Evolutionary conservation across 1,284 basidiomycete species (phyloP).

Genomic region (Kalmanozyma brasiliensis): DNA sequence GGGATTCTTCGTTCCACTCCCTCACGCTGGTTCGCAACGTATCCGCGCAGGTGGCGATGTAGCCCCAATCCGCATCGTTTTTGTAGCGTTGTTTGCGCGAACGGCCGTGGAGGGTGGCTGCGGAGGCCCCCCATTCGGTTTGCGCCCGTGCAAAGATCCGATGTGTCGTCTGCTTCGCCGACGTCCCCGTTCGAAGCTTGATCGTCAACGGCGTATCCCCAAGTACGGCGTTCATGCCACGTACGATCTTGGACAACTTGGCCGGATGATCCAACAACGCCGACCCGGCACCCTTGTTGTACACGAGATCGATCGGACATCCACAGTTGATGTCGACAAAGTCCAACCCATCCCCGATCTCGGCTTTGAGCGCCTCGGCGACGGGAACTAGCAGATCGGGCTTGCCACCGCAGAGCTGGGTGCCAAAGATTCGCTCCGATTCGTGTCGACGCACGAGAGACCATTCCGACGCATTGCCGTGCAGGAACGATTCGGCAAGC

Average conservation of each 20-base stretch:
- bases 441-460: conserved; percentile 73
- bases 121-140: conserved; percentile 80
- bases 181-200: conserved; percentile 86
- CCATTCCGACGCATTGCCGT: conserved; percentile 62
- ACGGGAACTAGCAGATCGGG: conserved; percentile 78
- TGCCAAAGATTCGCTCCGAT: conserved; percentile 87
- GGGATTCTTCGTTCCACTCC: conserved; percentile 57
- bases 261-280: conserved; percentile 86
- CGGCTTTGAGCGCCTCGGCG: conserved; percentile 82
- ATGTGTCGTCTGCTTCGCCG: conserved; percentile 74
- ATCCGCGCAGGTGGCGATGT: conserved; percentile 81
- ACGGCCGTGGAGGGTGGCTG: conserved; percentile 88
- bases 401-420: conserved; percentile 75
- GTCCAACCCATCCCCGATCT: conserved; percentile 75
- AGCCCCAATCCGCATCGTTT: conserved; percentile 65
- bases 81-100: conserved; percentile 66
- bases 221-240: conserved; percentile 90
- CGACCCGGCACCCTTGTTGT: conserved; percentile 87
- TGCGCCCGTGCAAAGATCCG: conserved; percentile 88
- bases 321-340: conserved; percentile 97
- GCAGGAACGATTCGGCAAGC: conserved; percentile 55
- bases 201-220: conserved; percentile 95
- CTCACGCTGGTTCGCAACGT: conserved; percentile 76
- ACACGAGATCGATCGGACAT: conserved; percentile 96
- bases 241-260: conserved; percentile 84